Conservation (phyloP, 148 eudicot species). For the Selenicereus undatus region DNA sequence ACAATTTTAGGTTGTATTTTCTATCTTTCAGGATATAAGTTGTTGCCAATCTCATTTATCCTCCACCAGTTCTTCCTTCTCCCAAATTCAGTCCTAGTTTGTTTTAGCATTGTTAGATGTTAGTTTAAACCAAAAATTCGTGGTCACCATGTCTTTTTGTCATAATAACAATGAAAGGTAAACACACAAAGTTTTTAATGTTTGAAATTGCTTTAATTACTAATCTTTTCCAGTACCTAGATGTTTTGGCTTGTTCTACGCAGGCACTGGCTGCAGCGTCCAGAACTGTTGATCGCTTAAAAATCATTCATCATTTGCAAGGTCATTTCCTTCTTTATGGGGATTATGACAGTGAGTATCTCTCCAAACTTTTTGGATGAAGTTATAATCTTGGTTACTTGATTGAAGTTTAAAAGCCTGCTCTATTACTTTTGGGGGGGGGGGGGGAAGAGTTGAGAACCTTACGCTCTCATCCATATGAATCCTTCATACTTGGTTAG, state of each 20-base stretch:
- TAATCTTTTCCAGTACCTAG: not conserved
- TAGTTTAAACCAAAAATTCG: not conserved
- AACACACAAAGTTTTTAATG: not conserved
- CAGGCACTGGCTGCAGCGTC: constrained; percentile 99
- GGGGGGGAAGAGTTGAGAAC: not conserved
- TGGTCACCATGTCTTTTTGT: too few species aligned
- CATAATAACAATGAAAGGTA: not conserved
- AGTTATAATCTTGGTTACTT: not conserved
- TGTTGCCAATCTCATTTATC: not conserved
- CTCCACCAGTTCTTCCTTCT: not conserved
- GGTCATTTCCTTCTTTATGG: constrained; percentile 90
- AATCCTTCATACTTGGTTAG: not conserved
- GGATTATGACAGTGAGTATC: constrained; percentile 72
- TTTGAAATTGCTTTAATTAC: not conserved
- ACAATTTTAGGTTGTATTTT: not conserved
- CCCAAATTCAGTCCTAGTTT: not conserved
- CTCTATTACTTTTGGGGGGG: not conserved
- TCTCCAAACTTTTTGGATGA: constrained; percentile 3
- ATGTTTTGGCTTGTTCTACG: constrained; percentile 23
- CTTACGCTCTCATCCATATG: not conserved
- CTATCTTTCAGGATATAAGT: not conserved
- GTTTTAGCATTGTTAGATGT: not conserved
- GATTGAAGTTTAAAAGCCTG: not conserved
- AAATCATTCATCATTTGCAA: constrained; percentile 87
- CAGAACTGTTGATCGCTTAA: constrained; percentile 86